Conservation (phyloP, 352 stramenopile genomes). For the Globisporangium abappressorium region DNA sequence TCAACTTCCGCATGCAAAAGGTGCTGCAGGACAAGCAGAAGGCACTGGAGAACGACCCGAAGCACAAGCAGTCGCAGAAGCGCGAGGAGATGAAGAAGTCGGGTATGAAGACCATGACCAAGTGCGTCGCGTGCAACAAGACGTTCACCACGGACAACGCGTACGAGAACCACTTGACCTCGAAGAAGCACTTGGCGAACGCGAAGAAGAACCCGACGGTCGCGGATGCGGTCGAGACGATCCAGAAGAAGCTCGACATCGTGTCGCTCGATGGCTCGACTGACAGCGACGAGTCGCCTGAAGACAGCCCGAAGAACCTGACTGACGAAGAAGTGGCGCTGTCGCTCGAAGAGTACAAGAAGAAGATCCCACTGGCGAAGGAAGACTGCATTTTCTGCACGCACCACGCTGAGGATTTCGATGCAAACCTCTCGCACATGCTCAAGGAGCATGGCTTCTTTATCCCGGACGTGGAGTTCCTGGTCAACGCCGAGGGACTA, state of each 20-base stretch:
- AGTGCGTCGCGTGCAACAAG: constrained; percentile 87
- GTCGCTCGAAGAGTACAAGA: constrained; percentile 78
- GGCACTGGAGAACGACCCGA: constrained; percentile 53
- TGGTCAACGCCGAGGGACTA: constrained; percentile 88
- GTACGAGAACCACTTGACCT: constrained; percentile 81
- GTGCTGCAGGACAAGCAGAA: constrained; percentile 59
- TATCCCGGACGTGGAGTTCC: constrained; percentile 93
- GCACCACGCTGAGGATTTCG: constrained; percentile 56
- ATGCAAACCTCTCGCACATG: constrained; percentile 89
- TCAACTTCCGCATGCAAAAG: constrained; percentile 77
- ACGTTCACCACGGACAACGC: constrained; percentile 78
- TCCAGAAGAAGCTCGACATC: constrained; percentile 64
- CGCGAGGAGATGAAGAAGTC: constrained; percentile 67
- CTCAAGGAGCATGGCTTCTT: constrained; percentile 94
- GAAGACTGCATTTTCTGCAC: constrained; percentile 86
- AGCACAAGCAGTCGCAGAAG: constrained; percentile 68
- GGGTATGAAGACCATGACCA: constrained; percentile 69
- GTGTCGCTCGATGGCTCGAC: constrained; percentile 25
- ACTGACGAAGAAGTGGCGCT: constrained; percentile 56
- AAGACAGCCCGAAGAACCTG: constrained; percentile 24
- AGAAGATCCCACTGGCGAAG: constrained; percentile 65
- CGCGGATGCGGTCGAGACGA: constrained; percentile 50
- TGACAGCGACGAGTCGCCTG: constrained; percentile 15
- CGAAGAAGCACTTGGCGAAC: constrained; percentile 84
- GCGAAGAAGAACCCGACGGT: constrained; percentile 66